A percentile compares a stretch with the other conserved stretches of the same genome.
Evolutionary conservation across 1,284 basidiomycete genomes (phyloP).

Genomic region (Apiotrichum sp.): DNA sequence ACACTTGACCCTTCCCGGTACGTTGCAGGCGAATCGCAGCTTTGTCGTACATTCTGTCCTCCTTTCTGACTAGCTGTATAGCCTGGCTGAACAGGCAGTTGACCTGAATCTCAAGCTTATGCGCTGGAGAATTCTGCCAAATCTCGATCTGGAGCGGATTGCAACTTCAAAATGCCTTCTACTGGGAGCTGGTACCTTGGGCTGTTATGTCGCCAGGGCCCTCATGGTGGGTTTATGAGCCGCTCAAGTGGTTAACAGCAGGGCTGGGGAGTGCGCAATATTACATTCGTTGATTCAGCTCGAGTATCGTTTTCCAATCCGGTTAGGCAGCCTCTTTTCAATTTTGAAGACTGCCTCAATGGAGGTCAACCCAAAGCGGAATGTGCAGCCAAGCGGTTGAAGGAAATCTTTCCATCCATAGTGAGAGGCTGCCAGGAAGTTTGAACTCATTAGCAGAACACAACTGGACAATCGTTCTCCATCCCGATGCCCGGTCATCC

Average conservation of each 20-base stretch:
- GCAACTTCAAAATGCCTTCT: slow-evolving; percentile 72
- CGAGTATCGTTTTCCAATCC: slow-evolving; percentile 95
- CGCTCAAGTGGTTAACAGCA: slow-evolving; percentile 33
- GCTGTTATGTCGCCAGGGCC: slow-evolving; percentile 87
- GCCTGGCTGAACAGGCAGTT: slow-evolving; percentile 89
- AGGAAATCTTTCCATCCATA: slow-evolving; percentile 85
- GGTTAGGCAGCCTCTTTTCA: slow-evolving; percentile 90
- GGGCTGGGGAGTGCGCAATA: slow-evolving; percentile 92
- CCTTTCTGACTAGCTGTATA: slow-evolving; percentile 35
- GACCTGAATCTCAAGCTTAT: slow-evolving; percentile 96
- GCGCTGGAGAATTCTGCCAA: slow-evolving; percentile 92
- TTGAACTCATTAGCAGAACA: slow-evolving; percentile 54
- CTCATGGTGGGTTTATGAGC: slow-evolving; percentile 61
- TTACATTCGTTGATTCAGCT: slow-evolving; percentile 86
- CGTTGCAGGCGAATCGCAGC: slow-evolving; percentile 1
- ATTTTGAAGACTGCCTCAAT: slow-evolving; percentile 87
- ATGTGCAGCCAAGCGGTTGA: slow-evolving; percentile 79
- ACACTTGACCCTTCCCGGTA: slow-evolving; percentile 84
- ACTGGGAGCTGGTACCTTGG: slow-evolving; percentile 90
- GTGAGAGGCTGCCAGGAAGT: slow-evolving; percentile 50
- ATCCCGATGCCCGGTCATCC: slow-evolving; percentile 99
- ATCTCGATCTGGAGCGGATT: slow-evolving; percentile 81
- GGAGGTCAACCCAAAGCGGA: slow-evolving; percentile 90
- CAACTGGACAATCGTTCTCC: slow-evolving; percentile 65
- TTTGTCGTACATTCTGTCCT: neutral